phyloP scores from a whole-genome alignment of 2,329 filamentous ascomycete genomes.

The Beauveria australis region DNA sequence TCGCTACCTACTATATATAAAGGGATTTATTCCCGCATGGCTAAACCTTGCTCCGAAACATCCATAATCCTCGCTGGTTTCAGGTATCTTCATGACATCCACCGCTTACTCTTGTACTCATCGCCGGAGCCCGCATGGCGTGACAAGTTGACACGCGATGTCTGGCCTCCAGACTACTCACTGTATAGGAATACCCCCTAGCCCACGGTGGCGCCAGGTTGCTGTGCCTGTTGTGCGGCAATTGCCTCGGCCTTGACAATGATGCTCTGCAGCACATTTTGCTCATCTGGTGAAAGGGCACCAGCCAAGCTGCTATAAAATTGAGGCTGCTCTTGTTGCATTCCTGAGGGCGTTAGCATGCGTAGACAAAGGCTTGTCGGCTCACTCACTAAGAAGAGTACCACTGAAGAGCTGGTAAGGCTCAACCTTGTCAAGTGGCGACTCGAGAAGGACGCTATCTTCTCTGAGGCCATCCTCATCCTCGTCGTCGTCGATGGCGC shows the following conservation, averaged over 20 bases:
- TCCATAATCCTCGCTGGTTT: conserved; percentile 2
- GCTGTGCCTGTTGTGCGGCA: conserved; percentile 20
- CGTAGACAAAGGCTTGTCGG: not conserved
- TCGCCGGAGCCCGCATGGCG: not conserved
- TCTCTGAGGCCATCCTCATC: conserved; percentile 79
- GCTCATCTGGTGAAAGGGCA: conserved; percentile 72
- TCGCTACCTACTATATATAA: conserved; percentile 9
- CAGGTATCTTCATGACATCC: conserved; percentile 10
- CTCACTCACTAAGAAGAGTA: conserved; percentile 67
- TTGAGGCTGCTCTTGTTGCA: conserved; percentile 85
- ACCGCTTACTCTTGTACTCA: conserved; percentile 1
- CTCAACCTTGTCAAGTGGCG: conserved; percentile 89
- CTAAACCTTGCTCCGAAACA: conserved; percentile 1
- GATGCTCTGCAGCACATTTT: conserved; percentile 69
- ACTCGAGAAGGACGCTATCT: conserved; percentile 87
- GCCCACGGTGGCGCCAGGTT: conserved; percentile 15
- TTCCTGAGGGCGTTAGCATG: conserved; percentile 40
- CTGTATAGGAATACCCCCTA: not conserved
- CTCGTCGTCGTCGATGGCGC: conserved; percentile 59
- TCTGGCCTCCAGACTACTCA: not conserved
- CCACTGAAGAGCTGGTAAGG: conserved; percentile 85
- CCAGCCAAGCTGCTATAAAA: conserved; percentile 76
- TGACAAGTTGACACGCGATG: not conserved
- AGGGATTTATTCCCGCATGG: not conserved
- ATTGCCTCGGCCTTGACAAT: conserved; percentile 53